Percentiles rank a stretch among this genome's conserved stretches.
phyloP scores from a whole-genome alignment of 805 yeast species.

The Saturnispora sekii region DNA sequence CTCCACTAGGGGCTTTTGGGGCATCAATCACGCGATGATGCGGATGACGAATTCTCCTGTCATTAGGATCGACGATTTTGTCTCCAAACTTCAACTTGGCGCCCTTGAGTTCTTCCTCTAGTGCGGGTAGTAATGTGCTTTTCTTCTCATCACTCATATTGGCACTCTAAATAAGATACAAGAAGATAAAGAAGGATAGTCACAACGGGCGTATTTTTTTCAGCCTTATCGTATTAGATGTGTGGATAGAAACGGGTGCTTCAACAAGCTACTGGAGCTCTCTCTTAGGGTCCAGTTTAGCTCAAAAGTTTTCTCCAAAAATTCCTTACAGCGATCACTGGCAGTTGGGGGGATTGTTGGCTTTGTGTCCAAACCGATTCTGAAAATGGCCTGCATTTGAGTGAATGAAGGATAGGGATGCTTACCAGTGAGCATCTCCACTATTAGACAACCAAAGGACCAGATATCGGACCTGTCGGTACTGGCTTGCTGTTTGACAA shows the following conservation, averaged over 20 bases:
- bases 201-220: too few relatives aligned
- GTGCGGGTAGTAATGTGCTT: background rate
- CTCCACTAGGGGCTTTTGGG: background rate
- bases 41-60: constrained; percentile 9
- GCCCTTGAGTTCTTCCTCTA: constrained; percentile 6
- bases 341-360: constrained; percentile 76
- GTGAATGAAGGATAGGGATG: constrained; percentile 94
- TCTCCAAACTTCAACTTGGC: constrained; percentile 12
- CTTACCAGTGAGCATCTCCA: constrained; percentile 92
- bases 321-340: constrained; percentile 57
- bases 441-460: constrained; percentile 91
- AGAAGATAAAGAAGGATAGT: too few relatives aligned
- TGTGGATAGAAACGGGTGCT: constrained; percentile 4
- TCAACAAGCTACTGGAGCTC: constrained; percentile 18
- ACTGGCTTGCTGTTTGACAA: constrained; percentile 84
- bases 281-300: constrained; percentile 68
- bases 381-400: constrained; percentile 95
- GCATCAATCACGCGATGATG: constrained; percentile 6
- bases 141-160: too few relatives aligned
- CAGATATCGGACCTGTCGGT: constrained; percentile 93
- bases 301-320: constrained; percentile 59
- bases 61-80: constrained; percentile 13
- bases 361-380: constrained; percentile 74
- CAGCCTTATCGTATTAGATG: background rate
- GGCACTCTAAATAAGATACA: background rate